Conservation (phyloP, 768 basidiomycete genomes). For the Leucosporidium yakuticum region DNA sequence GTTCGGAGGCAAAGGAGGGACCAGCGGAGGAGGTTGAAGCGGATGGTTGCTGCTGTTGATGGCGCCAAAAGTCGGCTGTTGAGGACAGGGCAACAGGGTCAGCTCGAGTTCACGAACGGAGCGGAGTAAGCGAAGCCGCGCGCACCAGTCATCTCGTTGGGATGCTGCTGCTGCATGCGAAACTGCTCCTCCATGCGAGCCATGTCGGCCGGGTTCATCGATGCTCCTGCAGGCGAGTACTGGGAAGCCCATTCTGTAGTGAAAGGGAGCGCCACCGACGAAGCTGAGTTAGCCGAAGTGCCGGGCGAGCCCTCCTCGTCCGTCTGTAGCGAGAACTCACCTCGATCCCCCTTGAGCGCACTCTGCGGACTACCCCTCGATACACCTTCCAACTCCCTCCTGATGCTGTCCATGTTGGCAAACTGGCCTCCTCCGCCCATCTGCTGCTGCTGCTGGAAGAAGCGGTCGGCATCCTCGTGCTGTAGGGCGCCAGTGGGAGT, state of each 20-base stretch:
- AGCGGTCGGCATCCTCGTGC: conserved; percentile 25
- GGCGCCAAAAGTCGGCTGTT: conserved; percentile 32
- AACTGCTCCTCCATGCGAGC: conserved; percentile 33
- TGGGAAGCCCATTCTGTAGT: conserved; percentile 27
- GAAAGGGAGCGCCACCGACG: background rate
- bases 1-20: background rate
- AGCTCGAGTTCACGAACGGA: background rate
- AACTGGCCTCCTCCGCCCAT: background rate
- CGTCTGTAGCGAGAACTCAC: conserved; percentile 2
- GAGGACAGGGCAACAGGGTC: background rate
- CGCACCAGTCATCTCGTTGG: conserved; percentile 28
- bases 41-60: conserved; percentile 25
- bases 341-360: conserved; percentile 18
- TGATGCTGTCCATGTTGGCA: conserved; percentile 12
- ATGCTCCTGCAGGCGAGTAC: conserved; percentile 19
- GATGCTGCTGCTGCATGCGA: conserved; percentile 30
- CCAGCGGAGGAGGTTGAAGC: background rate
- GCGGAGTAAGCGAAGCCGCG: background rate
- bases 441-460: conserved; percentile 16
- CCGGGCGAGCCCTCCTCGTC: too few species aligned
- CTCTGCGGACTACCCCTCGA: background rate
- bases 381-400: conserved; percentile 25
- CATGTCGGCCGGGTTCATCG: conserved; percentile 18
- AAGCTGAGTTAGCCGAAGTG: too few species aligned
- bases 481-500: background rate